Conservation (phyloP, 2,329 filamentous ascomycete genomes). For the Venturia effusa region DNA sequence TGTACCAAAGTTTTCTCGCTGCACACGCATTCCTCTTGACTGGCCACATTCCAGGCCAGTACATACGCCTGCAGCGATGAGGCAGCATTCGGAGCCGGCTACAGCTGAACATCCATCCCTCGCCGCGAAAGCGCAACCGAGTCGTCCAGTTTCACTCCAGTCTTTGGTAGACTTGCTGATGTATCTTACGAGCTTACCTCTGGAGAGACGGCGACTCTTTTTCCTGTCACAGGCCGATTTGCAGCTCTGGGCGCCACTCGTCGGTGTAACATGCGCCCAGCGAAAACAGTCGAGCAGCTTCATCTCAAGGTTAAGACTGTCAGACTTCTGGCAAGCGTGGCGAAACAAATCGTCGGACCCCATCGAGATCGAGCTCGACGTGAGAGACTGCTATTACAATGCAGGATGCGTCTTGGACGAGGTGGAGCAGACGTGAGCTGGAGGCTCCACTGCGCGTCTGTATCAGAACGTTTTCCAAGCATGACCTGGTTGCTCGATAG, state of each 20-base stretch:
- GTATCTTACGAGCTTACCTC: not conserved
- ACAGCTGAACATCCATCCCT: not conserved
- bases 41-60: not conserved
- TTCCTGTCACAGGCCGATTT: not conserved
- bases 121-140: not conserved
- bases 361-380: not conserved
- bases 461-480: not conserved
- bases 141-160: not conserved
- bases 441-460: not conserved
- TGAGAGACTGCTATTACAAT: not conserved
- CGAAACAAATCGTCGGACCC: not conserved
- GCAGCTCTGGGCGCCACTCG: not conserved
- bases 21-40: not conserved
- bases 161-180: constrained; percentile 1
- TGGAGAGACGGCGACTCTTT: not conserved
- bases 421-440: not conserved
- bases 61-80: constrained; percentile 1
- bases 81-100: not conserved
- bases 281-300: not conserved
- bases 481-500: not conserved
- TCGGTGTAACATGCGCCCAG: not conserved
- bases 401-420: not conserved
- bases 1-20: not conserved
- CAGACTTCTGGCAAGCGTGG: not conserved
- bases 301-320: not conserved